phyloP scores from a whole-genome alignment of 108 stramenopile genomes.

The Cyclotella atomus region DNA sequence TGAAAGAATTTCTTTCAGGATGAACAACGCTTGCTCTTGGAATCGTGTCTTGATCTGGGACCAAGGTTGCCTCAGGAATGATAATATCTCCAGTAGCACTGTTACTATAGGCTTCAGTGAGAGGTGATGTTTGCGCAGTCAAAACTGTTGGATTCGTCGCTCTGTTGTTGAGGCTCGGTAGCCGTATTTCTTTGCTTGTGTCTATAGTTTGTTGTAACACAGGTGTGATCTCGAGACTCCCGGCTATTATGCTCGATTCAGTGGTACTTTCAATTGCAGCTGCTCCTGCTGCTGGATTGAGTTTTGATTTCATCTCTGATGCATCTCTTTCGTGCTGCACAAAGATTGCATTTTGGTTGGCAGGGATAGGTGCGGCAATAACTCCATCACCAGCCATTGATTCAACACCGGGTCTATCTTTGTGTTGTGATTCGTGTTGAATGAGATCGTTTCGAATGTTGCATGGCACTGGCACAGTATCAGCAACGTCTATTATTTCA shows the following conservation, averaged over 20 bases:
- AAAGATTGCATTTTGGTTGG: neutral
- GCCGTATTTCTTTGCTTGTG: too few relatives aligned
- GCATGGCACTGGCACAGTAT: too few relatives aligned
- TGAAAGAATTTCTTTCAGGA: slow-evolving; percentile 2
- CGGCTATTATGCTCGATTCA: too few relatives aligned
- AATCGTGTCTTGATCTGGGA: neutral
- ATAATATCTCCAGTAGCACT: neutral
- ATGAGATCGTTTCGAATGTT: too few relatives aligned
- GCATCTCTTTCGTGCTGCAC: neutral
- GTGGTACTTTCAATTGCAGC: too few relatives aligned
- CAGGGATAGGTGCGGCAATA: neutral
- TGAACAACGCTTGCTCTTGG: neutral
- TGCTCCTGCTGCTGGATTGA: neutral
- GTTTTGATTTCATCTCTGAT: neutral
- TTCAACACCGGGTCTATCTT: slow-evolving; percentile 3
- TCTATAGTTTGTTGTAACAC: too few relatives aligned
- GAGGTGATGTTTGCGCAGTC: neutral
- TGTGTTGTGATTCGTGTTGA: neutral
- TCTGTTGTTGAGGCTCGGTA: too few relatives aligned
- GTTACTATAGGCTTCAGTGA: neutral
- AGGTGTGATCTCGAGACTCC: too few relatives aligned
- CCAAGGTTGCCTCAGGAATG: neutral
- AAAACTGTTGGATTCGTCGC: neutral
- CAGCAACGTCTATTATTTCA: too few relatives aligned
- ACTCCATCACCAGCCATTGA: neutral